phyloP scores from a whole-genome alignment of 805 yeast genomes.

The Candida anglica region DNA sequence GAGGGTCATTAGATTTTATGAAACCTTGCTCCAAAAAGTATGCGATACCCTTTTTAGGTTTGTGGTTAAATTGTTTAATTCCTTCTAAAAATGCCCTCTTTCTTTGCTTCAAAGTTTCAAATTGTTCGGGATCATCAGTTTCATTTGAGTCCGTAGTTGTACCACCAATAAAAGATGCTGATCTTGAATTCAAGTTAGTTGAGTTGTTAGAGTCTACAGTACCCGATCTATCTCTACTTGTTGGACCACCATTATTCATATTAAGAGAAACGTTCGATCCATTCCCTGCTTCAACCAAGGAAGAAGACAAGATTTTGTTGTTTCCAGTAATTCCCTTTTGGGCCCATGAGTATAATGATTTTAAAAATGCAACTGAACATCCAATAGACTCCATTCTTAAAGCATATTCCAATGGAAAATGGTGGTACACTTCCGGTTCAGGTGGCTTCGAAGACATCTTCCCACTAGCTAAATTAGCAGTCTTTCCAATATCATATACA shows the following conservation, averaged over 20 bases:
- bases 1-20: conserved; percentile 56
- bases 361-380: conserved; percentile 75
- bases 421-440: conserved; percentile 48
- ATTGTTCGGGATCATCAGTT: conserved; percentile 73
- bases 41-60: conserved; percentile 77
- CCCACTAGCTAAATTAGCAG: conserved; percentile 73
- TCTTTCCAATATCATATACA: conserved; percentile 67
- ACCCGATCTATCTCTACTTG: conserved; percentile 22
- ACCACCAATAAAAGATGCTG: conserved; percentile 11
- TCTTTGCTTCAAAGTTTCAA: conserved; percentile 77
- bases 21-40: conserved; percentile 61
- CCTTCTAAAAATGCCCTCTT: conserved; percentile 81
- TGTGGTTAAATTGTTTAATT: conserved; percentile 73
- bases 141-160: conserved; percentile 27
- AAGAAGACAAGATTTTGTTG: neutral
- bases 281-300: neutral
- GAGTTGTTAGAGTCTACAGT: conserved; percentile 26
- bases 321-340: conserved; percentile 45
- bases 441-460: conserved; percentile 55
- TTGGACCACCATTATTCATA: conserved; percentile 9
- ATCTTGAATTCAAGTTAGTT: conserved; percentile 13
- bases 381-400: conserved; percentile 77
- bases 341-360: conserved; percentile 84
- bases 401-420: conserved; percentile 76
- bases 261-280: conserved; percentile 3